Conservation (phyloP, 352 stramenopile species). For the Phytopythium montanum region DNA sequence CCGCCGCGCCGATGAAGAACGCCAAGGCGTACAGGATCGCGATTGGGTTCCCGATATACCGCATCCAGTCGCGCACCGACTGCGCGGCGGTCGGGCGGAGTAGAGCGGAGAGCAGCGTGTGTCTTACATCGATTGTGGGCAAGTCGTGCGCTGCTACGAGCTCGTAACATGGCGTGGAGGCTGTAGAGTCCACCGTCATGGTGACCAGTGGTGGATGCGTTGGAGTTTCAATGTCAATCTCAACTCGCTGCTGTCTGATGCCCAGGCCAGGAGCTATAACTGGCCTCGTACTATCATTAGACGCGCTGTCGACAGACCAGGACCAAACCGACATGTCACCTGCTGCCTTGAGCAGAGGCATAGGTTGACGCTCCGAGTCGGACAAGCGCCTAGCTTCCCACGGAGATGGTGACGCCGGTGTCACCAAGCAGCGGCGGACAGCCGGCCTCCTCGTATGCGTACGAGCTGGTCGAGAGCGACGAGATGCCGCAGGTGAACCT, state of each 20-base stretch:
- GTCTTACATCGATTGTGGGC: slow-evolving; percentile 5
- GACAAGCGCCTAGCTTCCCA: neutral
- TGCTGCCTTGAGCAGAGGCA: neutral
- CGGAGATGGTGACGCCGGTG: neutral
- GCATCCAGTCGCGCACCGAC: neutral
- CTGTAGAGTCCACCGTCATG: neutral
- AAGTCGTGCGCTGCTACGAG: slow-evolving; percentile 1
- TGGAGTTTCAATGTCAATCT: neutral
- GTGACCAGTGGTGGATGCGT: neutral
- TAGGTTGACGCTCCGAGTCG: neutral
- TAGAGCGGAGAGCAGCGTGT: neutral
- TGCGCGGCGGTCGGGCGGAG: neutral
- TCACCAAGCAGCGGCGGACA: neutral
- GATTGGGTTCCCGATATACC: neutral
- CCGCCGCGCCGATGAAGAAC: neutral
- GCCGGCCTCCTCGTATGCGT: neutral
- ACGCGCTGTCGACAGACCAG: neutral
- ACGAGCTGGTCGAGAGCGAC: slow-evolving; percentile 13
- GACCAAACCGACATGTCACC: neutral
- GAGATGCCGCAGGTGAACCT: slow-evolving; percentile 10
- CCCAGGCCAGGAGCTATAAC: neutral
- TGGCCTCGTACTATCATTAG: neutral
- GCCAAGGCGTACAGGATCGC: neutral
- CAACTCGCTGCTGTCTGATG: neutral
- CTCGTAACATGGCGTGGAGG: neutral